These are phyloP conservation scores for Marasmius sp. DNA, from an alignment of 1,284 basidiomycete species.

Conservation along the genomic window DNA sequence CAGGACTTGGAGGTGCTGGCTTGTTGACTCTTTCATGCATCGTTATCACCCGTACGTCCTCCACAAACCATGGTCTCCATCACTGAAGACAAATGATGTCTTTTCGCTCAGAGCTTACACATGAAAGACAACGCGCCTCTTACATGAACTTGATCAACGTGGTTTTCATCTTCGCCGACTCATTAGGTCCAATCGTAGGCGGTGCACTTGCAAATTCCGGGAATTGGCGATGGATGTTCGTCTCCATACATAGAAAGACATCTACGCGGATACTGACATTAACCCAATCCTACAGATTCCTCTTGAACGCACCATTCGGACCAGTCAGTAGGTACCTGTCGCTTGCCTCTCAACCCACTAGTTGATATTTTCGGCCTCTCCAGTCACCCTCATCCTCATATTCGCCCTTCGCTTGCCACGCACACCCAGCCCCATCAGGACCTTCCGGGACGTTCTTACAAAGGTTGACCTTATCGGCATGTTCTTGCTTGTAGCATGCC, in stretches of 20 bases:
- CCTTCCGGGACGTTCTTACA: conserved; percentile 19
- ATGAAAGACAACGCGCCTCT: conserved; percentile 31
- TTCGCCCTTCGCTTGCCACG: conserved; percentile 22
- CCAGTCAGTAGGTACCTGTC: conserved; percentile 27
- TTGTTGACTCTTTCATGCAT: conserved; percentile 39
- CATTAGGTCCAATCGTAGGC: conserved; percentile 31
- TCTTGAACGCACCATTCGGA: conserved; percentile 31
- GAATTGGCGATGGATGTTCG: conserved; percentile 36
- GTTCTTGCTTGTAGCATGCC: conserved; percentile 19
- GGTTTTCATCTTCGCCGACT: conserved; percentile 31
- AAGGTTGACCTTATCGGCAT: conserved; percentile 28
- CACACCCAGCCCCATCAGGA: conserved; percentile 13
- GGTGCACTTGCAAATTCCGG: conserved; percentile 29
- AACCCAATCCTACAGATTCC: not conserved
- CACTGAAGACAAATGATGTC: not conserved
- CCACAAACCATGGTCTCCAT: not conserved
- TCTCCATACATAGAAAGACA: too few species aligned
- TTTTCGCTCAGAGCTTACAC: conserved; percentile 25
- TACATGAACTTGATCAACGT: conserved; percentile 34
- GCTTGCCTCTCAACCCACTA: not conserved
- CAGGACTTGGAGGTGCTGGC: conserved; percentile 42
- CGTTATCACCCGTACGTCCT: conserved; percentile 30
- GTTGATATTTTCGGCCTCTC: not conserved
- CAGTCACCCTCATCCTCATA: conserved; percentile 29
- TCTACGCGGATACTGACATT: too few species aligned